A percentile compares a stretch with the other conserved stretches of the same genome.
phyloP scores from a whole-genome alignment of 2,329 filamentous ascomycete genomes.

The Blastomyces silverae region DNA sequence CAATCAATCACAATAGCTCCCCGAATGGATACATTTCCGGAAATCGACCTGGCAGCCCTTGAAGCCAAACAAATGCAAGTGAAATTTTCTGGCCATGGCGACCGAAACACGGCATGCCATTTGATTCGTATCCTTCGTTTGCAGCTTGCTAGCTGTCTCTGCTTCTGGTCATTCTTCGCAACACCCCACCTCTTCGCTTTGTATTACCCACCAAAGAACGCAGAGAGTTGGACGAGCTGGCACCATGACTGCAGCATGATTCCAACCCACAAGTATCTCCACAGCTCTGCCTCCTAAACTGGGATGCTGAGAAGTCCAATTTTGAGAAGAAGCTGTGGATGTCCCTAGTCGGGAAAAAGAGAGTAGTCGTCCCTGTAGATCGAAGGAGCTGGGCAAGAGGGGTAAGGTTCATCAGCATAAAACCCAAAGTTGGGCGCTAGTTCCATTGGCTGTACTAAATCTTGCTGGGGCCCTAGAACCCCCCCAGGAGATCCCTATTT shows the following conservation, averaged over 20 bases:
- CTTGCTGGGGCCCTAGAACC: not conserved
- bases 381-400: not conserved
- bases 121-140: conserved; percentile 7
- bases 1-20: not conserved
- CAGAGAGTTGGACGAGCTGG: not conserved
- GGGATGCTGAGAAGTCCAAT: conserved; percentile 1
- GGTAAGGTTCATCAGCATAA: not conserved
- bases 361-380: not conserved
- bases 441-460: not conserved
- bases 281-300: not conserved
- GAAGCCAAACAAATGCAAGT: not conserved
- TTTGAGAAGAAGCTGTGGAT: not conserved
- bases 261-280: not conserved
- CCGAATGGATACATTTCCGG: not conserved
- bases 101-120: not conserved
- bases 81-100: not conserved
- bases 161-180: not conserved
- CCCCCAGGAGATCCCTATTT: not conserved
- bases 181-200: not conserved
- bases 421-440: conserved; percentile 9
- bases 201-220: conserved; percentile 1
- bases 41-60: not conserved
- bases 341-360: not conserved
- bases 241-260: not conserved
- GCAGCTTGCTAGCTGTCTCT: not conserved